Conservation (phyloP, 202 grass and related monocot genomes). For the Elaeis oleifera region DNA sequence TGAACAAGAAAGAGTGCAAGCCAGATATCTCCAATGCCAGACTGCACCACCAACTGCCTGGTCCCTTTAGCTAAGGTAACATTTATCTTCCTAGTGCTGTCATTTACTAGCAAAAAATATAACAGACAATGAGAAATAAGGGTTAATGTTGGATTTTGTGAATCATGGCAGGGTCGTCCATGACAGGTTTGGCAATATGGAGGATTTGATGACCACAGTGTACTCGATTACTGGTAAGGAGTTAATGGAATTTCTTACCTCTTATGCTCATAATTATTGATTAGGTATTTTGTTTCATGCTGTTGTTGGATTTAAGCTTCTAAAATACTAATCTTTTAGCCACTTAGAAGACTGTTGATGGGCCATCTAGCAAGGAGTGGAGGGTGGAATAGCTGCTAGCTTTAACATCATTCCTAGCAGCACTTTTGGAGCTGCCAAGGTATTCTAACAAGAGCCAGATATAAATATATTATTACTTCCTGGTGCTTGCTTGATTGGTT, state of each 20-base stretch:
- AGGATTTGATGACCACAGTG: conserved; percentile 87
- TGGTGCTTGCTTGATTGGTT: no score
- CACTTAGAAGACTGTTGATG: conserved; percentile 83
- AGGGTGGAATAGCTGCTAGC: conserved; percentile 81
- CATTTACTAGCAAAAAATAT: no score
- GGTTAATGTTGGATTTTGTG: neutral
- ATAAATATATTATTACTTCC: no score
- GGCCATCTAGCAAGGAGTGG: conserved; percentile 79
- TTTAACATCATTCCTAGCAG: conserved; percentile 90
- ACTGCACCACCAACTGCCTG: conserved; percentile 86
- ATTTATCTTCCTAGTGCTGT: neutral
- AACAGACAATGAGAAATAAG: no score
- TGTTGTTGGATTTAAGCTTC: no score
- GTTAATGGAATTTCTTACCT: neutral
- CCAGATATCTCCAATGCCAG: conserved; percentile 78
- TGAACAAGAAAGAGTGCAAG: conserved; percentile 77
- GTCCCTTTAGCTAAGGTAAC: conserved; percentile 72
- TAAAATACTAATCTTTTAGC: conserved; percentile 25
- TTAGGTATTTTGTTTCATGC: no score
- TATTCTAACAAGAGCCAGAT: conserved; percentile 3
- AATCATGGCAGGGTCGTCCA: conserved; percentile 49
- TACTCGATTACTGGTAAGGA: conserved; percentile 67
- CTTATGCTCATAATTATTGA: no score
- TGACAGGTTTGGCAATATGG: conserved; percentile 74
- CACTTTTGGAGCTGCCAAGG: conserved; percentile 76